phyloP scores from a whole-genome alignment of 768 basidiomycete genomes.

The Lactarius trivialis region DNA sequence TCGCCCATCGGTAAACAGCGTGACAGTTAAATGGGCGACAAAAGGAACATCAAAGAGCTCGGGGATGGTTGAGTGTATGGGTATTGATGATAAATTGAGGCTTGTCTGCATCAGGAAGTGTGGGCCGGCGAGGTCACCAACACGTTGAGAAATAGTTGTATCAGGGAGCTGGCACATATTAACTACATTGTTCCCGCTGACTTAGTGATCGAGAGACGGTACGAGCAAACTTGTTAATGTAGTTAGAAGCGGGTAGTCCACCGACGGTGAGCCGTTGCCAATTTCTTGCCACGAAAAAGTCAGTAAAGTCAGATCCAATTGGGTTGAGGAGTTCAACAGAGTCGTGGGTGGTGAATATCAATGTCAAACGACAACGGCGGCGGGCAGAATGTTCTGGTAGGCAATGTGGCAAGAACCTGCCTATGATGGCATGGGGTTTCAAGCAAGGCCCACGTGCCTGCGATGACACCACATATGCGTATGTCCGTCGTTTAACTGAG shows the following conservation, averaged over 20 bases:
- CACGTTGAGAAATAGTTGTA: slow-evolving; percentile 47
- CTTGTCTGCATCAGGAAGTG: slow-evolving; percentile 40
- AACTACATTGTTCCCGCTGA: slow-evolving; percentile 58
- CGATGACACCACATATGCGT: slow-evolving; percentile 38
- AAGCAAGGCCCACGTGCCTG: neutral
- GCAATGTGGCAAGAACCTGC: slow-evolving; percentile 51
- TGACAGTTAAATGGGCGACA: slow-evolving; percentile 42
- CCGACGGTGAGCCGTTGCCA: slow-evolving; percentile 51
- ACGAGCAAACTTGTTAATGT: slow-evolving; percentile 49
- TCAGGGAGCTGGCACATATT: slow-evolving; percentile 44
- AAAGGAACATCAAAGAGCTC: slow-evolving; percentile 51
- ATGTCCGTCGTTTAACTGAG: slow-evolving; percentile 57
- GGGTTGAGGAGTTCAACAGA: slow-evolving; percentile 44
- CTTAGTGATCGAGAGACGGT: slow-evolving; percentile 59
- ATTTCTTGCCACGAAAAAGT: slow-evolving; percentile 37
- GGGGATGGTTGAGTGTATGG: slow-evolving; percentile 38
- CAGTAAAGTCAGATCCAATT: slow-evolving; percentile 41
- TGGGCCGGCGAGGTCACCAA: slow-evolving; percentile 52
- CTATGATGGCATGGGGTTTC: slow-evolving; percentile 26
- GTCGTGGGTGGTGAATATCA: slow-evolving; percentile 49
- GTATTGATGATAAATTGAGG: slow-evolving; percentile 43
- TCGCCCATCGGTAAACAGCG: slow-evolving; percentile 42
- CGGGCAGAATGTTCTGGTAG: slow-evolving; percentile 44
- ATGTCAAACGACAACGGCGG: slow-evolving; percentile 36
- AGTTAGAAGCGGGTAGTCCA: slow-evolving; percentile 45